Evolutionary conservation across 2,329 filamentous ascomycete species (phyloP).

Genomic region (Macrophomina tecta): DNA sequence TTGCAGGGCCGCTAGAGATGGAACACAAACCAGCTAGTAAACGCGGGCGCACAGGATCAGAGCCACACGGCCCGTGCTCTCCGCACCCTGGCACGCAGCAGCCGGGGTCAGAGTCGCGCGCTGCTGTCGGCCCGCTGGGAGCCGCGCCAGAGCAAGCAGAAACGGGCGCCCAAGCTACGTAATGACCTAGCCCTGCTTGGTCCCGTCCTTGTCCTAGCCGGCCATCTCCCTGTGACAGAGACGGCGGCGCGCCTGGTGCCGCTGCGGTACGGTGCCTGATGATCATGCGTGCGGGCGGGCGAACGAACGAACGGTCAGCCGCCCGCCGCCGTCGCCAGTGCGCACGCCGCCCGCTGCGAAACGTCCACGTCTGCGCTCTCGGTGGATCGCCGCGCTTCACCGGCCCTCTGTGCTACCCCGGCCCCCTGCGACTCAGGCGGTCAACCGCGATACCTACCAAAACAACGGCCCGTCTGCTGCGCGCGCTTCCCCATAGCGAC

Average conservation of each 20-base stretch:
- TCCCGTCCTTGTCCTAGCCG: not conserved
- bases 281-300: not conserved
- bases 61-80: not conserved
- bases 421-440: conserved; percentile 22
- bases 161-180: not conserved
- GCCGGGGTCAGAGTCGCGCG: conserved; percentile 4
- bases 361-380: not conserved
- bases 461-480: conserved; percentile 9
- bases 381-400: conserved; percentile 5
- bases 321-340: not conserved
- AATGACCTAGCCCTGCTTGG: not conserved
- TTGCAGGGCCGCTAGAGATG: conserved; percentile 21
- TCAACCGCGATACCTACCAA: conserved; percentile 23
- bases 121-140: not conserved
- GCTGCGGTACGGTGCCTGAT: conserved; percentile 1
- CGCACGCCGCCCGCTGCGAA: not conserved
- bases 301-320: not conserved
- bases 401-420: not conserved
- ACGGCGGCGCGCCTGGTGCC: conserved; percentile 7
- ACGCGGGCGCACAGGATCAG: conserved; percentile 11
- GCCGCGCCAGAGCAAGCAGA: conserved; percentile 7
- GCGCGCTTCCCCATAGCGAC: not conserved
- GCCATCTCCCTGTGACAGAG: not conserved
- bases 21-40: conserved; percentile 6
- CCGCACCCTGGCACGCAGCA: conserved; percentile 1